phyloP scores from a whole-genome alignment of 1,284 basidiomycete genomes.

The Fomes fomentarius region DNA sequence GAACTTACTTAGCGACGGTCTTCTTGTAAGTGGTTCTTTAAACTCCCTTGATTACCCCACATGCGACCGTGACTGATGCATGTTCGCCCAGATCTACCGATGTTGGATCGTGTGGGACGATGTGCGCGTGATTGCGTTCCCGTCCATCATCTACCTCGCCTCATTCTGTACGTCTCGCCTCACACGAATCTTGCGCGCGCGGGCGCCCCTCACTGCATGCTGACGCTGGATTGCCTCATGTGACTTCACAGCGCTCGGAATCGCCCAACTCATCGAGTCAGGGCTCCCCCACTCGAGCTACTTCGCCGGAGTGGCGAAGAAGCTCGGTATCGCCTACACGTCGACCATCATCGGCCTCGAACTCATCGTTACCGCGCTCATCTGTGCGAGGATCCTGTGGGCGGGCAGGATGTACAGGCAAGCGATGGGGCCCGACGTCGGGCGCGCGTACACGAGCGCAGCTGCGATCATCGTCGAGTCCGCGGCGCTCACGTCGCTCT shows the following conservation, averaged over 20 bases:
- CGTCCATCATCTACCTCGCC: slow-evolving; percentile 4
- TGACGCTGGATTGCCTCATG: no score
- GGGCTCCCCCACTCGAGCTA: slow-evolving; percentile 17
- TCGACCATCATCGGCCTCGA: slow-evolving; percentile 19
- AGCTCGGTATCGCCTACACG: slow-evolving; percentile 21
- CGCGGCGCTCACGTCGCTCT: slow-evolving; percentile 11
- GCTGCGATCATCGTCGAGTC: slow-evolving; percentile 21
- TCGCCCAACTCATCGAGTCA: slow-evolving; percentile 21
- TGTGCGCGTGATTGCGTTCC: slow-evolving; percentile 8
- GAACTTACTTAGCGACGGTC: slow-evolving; percentile 15
- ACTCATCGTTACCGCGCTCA: slow-evolving; percentile 18
- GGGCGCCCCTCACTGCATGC: neutral
- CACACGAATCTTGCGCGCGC: neutral
- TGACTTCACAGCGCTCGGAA: slow-evolving; percentile 18
- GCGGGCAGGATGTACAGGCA: neutral
- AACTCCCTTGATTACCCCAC: neutral
- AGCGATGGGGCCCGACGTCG: neutral
- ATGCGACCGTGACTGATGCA: neutral
- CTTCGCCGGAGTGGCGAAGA: slow-evolving; percentile 18
- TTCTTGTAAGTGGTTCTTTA: slow-evolving; percentile 12
- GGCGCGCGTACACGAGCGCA: slow-evolving; percentile 13
- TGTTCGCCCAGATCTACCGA: slow-evolving; percentile 15
- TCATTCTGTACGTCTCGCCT: slow-evolving; percentile 4
- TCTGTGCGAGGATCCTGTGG: slow-evolving; percentile 17
- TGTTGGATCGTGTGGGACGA: slow-evolving; percentile 19